A percentile compares a stretch with the other conserved stretches of the same genome.
phyloP scores from a whole-genome alignment of 331 rosid species.

The Rhamnella rubrinervis region DNA sequence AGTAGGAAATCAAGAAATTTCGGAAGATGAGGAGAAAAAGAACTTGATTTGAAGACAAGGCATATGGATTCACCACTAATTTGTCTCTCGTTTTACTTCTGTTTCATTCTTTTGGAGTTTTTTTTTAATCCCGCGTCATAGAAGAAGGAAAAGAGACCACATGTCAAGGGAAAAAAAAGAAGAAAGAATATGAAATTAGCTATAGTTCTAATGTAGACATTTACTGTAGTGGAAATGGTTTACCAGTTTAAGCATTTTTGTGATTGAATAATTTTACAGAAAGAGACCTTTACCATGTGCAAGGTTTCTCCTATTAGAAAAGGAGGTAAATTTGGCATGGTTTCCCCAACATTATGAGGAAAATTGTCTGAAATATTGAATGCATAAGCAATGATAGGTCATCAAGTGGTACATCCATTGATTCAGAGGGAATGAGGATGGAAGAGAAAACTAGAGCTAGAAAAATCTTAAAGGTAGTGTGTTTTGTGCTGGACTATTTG shows the following conservation, averaged over 20 bases:
- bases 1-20: not conserved
- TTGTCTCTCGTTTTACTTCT: not conserved
- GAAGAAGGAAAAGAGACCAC: not conserved
- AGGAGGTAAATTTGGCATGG: too few species aligned
- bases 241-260: not conserved
- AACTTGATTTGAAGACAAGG: slow-evolving; percentile 30
- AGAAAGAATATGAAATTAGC: not conserved
- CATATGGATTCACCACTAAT: not conserved
- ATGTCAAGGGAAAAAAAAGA: not conserved
- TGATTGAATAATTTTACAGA: not conserved
- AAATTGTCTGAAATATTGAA: too few species aligned
- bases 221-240: not conserved
- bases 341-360: too few species aligned
- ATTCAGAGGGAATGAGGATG: too few species aligned
- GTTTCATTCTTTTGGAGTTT: not conserved
- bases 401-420: too few species aligned
- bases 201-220: too few species aligned
- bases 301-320: not conserved
- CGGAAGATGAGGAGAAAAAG: slow-evolving; percentile 34
- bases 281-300: too few species aligned
- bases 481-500: too few species aligned
- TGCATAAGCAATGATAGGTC: too few species aligned
- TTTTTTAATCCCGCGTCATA: not conserved
- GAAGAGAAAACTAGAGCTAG: too few species aligned
- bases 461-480: too few species aligned